Evolutionary conservation across 345 rosid species (phyloP).

Genomic region (Gossypium sturtianum): DNA sequence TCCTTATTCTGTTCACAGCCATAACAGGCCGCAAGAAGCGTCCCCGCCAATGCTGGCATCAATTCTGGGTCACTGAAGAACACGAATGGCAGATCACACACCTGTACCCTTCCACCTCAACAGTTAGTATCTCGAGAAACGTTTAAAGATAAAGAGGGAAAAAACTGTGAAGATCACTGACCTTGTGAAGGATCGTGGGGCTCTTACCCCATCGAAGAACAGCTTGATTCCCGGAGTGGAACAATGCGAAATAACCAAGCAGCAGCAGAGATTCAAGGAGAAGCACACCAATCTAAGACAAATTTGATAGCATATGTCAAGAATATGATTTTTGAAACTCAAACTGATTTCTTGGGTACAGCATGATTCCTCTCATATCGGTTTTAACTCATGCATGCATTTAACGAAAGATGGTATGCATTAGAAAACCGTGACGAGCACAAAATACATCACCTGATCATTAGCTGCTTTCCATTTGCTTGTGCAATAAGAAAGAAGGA

Average conservation of each 20-base stretch:
- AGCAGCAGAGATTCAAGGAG: constrained; percentile 59
- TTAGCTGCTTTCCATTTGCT: constrained; percentile 59
- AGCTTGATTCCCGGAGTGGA: constrained; percentile 67
- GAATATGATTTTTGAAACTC: not conserved
- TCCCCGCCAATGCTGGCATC: constrained; percentile 63
- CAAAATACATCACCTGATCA: constrained; percentile 50
- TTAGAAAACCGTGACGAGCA: not conserved
- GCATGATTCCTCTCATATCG: not conserved
- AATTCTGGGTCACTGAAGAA: constrained; percentile 67
- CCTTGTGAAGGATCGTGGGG: constrained; percentile 82
- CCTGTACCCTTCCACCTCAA: constrained; percentile 36
- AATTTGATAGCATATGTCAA: not conserved
- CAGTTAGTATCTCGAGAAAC: constrained; percentile 16
- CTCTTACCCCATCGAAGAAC: constrained; percentile 80
- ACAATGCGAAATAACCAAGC: constrained; percentile 62
- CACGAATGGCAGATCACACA: constrained; percentile 70
- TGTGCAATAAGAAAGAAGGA: constrained; percentile 70
- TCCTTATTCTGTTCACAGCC: constrained; percentile 64
- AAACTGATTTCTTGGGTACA: not conserved
- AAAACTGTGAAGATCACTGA: constrained; percentile 19
- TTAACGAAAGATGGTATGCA: not conserved
- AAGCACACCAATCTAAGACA: constrained; percentile 54
- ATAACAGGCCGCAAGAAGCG: constrained; percentile 61
- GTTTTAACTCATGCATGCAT: not conserved
- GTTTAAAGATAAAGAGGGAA: not conserved